Percentiles rank a stretch among this genome's conserved stretches.
phyloP scores from a whole-genome alignment of 176 grass and related monocot species.

The Rhynchospora pubera region DNA sequence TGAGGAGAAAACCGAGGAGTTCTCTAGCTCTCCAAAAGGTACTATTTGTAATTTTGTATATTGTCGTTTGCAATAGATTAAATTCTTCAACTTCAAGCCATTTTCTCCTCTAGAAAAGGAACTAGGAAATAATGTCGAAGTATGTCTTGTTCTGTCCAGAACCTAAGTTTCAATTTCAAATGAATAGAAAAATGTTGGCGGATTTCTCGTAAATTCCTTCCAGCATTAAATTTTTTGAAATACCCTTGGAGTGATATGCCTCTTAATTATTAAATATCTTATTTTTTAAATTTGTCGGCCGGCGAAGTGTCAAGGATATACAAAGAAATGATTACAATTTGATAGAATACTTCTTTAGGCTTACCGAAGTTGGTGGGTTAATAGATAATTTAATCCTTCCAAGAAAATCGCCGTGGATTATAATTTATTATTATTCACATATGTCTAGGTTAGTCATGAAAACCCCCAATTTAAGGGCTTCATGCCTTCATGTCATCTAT shows the following conservation, averaged over 20 bases:
- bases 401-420: neutral
- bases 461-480: neutral
- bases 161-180: neutral
- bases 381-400: neutral
- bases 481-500: neutral
- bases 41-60: slow-evolving; percentile 1
- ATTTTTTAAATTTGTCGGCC: neutral
- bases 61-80: slow-evolving; percentile 4
- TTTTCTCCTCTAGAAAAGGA: neutral
- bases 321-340: neutral
- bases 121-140: neutral
- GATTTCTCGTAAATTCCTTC: neutral
- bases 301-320: neutral
- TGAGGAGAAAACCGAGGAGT: slow-evolving; percentile 29
- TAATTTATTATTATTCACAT: neutral
- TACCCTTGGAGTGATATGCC: neutral
- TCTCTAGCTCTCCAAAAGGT: slow-evolving; percentile 31
- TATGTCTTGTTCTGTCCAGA: neutral
- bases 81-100: neutral
- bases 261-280: neutral
- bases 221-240: neutral
- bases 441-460: neutral
- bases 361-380: neutral
- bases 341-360: neutral
- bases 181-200: neutral